Percentiles rank a stretch among this genome's conserved stretches.
phyloP scores from a whole-genome alignment of 495 filamentous ascomycete species.

The Massariosphaeria phaeospora region DNA sequence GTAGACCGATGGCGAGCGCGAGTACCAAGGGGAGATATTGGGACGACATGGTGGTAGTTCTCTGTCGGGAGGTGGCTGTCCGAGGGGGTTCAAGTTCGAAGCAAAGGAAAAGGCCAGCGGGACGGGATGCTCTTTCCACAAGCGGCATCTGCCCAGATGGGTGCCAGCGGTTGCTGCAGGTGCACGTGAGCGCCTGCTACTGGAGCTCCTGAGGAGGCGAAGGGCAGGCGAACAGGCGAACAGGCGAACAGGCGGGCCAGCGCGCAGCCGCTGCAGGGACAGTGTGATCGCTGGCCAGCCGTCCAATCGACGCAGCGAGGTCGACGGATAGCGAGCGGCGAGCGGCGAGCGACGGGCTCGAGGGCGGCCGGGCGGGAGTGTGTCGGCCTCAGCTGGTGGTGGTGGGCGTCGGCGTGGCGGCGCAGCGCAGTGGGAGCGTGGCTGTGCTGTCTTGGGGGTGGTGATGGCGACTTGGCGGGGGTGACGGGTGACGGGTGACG shows the following conservation, averaged over 20 bases:
- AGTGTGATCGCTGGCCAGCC: slow-evolving; percentile 1
- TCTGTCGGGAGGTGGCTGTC: neutral
- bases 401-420: slow-evolving; percentile 11
- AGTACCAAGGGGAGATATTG: too few species aligned
- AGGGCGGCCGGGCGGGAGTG: neutral
- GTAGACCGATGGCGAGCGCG: too few species aligned
- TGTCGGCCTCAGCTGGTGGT: neutral
- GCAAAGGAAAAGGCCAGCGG: neutral
- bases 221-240: too few species aligned
- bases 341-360: neutral
- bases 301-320: slow-evolving; percentile 2
- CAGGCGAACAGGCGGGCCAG: slow-evolving; percentile 10
- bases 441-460: neutral
- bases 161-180: neutral
- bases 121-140: neutral
- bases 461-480: neutral
- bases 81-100: neutral
- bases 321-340: neutral
- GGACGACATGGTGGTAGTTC: too few species aligned
- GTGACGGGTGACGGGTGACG: neutral
- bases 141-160: neutral
- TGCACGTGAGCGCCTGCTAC: too few species aligned
- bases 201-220: too few species aligned
- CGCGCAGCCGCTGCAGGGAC: slow-evolving; percentile 26
- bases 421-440: neutral